Conservation (phyloP, 2,329 filamentous ascomycete species). For the Arthrobotrys conoides region DNA sequence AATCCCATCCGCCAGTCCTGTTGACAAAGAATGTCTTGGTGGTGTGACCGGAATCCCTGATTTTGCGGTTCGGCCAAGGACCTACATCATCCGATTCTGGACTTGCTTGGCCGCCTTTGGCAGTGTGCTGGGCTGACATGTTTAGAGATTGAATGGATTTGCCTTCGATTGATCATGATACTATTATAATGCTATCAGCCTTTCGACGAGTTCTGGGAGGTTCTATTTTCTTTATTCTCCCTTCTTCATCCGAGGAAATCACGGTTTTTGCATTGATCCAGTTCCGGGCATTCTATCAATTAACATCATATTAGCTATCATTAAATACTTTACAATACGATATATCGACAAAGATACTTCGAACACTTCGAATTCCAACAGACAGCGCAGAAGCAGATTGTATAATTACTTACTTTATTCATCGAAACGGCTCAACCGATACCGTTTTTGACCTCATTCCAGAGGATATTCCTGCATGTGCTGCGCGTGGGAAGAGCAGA, state of each 20-base stretch:
- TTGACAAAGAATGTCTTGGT: constrained; percentile 9
- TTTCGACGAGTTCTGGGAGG: background rate
- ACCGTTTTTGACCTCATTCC: background rate
- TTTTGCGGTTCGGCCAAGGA: constrained; percentile 14
- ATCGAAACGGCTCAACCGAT: background rate
- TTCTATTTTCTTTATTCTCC: background rate
- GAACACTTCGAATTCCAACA: background rate
- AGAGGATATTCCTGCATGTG: background rate
- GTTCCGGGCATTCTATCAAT: too few relatives aligned
- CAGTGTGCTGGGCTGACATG: constrained; percentile 23
- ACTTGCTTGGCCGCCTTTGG: constrained; percentile 16
- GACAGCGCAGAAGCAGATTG: background rate
- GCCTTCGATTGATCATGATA: constrained; percentile 29
- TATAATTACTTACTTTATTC: background rate
- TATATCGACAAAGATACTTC: too few relatives aligned
- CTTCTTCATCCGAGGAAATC: background rate
- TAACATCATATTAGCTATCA: too few relatives aligned
- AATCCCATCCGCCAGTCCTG: background rate
- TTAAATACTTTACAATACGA: background rate
- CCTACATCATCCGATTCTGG: constrained; percentile 46
- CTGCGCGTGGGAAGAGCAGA: constrained; percentile 2
- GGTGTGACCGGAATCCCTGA: constrained; percentile 56
- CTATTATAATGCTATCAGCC: constrained; percentile 26
- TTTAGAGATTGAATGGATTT: background rate
- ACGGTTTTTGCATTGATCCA: background rate